Percentiles rank a stretch among this genome's conserved stretches.
Evolutionary conservation across 306 rosid genomes (phyloP).

Genomic region (Cicer arietinum): DNA sequence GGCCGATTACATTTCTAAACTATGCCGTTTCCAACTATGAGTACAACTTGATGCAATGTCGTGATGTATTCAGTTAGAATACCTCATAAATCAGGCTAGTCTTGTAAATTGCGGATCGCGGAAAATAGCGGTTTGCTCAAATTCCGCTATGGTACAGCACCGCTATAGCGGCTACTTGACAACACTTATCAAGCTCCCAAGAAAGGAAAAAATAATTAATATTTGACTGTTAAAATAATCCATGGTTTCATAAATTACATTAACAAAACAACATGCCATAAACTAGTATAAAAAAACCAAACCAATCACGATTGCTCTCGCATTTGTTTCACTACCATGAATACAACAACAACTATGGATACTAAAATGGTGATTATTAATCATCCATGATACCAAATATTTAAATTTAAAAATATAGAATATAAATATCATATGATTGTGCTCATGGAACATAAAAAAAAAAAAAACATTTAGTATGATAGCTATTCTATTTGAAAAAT

Average conservation of each 20-base stretch:
- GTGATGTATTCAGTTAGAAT: not conserved
- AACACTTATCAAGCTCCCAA: not conserved
- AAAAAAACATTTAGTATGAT: constrained; percentile 7
- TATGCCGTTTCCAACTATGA: not conserved
- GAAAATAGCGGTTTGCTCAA: too few relatives aligned
- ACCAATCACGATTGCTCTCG: constrained; percentile 8
- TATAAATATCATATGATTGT: not conserved
- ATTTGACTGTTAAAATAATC: constrained; percentile 20
- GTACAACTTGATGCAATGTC: not conserved
- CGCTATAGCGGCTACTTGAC: too few relatives aligned
- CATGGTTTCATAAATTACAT: not conserved
- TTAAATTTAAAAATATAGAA: constrained; percentile 11
- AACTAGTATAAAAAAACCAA: constrained; percentile 25
- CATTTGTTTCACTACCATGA: constrained; percentile 37
- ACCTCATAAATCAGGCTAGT: not conserved
- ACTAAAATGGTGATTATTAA: constrained; percentile 29
- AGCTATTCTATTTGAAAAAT: not conserved
- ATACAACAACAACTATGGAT: constrained; percentile 14
- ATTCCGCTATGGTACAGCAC: too few relatives aligned
- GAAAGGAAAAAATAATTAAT: constrained; percentile 9
- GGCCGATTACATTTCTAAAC: constrained; percentile 26
- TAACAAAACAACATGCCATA: constrained; percentile 31
- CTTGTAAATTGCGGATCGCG: too few relatives aligned
- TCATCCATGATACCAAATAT: constrained; percentile 9
- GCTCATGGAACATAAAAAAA: constrained; percentile 18